A percentile compares a stretch with the other conserved stretches of the same genome.
phyloP scores from a whole-genome alignment of 164 flowering plant genomes.

The Chimonanthus praecox region DNA sequence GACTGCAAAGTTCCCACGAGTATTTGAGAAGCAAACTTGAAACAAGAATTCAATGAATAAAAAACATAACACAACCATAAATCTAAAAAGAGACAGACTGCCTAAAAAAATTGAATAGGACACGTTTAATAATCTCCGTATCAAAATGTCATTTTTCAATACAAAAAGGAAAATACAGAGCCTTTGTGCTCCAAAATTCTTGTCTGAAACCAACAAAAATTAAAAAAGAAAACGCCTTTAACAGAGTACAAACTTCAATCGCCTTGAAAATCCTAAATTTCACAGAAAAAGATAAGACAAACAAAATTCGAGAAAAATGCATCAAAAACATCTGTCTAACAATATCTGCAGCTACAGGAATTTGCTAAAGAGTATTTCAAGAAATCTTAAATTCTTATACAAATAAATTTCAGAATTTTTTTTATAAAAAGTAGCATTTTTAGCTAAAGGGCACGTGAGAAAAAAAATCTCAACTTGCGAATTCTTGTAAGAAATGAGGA shows the following conservation, averaged over 20 bases:
- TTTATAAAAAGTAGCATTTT: not conserved
- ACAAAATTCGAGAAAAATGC: not conserved
- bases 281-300: not conserved
- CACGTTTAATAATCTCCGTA: not conserved
- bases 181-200: not conserved
- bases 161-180: not conserved
- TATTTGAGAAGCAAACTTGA: not conserved
- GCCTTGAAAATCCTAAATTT: not conserved
- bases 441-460: not conserved
- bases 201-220: not conserved
- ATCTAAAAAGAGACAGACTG: not conserved
- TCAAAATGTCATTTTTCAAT: not conserved
- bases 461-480: not conserved
- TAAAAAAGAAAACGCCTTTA: not conserved
- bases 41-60: not conserved
- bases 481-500: not conserved
- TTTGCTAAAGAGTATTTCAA: not conserved
- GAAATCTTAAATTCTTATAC: not conserved
- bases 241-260: not conserved
- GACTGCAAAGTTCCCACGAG: not conserved
- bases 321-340: not conserved
- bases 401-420: not conserved
- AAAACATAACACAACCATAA: not conserved
- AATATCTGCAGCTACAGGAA: not conserved
- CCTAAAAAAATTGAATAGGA: not conserved